These are phyloP conservation scores for Auricularia sp. DNA, from an alignment of 768 basidiomycete genomes.

Conservation along the genomic window DNA sequence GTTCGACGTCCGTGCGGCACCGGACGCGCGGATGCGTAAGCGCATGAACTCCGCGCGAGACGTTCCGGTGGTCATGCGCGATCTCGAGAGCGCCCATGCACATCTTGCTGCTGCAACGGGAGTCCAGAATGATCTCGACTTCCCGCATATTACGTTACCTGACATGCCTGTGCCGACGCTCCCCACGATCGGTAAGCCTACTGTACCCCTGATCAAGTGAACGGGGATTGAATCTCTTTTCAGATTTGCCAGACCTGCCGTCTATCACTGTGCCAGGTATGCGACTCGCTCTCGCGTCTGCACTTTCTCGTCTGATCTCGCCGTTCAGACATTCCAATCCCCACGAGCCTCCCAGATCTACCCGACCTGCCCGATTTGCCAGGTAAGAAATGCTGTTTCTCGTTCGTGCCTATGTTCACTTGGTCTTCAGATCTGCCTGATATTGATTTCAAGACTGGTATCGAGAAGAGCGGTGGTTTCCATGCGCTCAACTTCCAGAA, in stretches of 20 bases:
- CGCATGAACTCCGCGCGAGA: not conserved
- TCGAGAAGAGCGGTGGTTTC: not conserved
- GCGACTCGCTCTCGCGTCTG: not conserved
- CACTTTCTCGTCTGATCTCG: no score
- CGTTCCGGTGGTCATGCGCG: not conserved
- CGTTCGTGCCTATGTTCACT: no score
- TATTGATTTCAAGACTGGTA: not conserved
- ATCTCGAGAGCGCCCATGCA: not conserved
- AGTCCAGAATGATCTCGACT: not conserved
- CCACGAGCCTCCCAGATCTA: no score
- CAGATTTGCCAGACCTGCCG: not conserved
- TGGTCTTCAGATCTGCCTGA: not conserved
- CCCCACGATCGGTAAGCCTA: not conserved
- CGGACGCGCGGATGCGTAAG: not conserved
- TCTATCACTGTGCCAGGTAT: not conserved
- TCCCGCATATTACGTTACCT: not conserved
- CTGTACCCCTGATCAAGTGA: no score
- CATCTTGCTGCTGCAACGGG: no score
- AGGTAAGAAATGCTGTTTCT: no score
- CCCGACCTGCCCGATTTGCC: no score
- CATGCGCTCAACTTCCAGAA: not conserved
- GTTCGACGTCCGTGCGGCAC: not conserved
- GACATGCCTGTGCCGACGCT: not conserved
- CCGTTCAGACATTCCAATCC: no score
- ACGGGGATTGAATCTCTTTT: no score